Evolutionary conservation across 1,284 basidiomycete genomes (phyloP).

Genomic region (Cryptococcus amylolentus): DNA sequence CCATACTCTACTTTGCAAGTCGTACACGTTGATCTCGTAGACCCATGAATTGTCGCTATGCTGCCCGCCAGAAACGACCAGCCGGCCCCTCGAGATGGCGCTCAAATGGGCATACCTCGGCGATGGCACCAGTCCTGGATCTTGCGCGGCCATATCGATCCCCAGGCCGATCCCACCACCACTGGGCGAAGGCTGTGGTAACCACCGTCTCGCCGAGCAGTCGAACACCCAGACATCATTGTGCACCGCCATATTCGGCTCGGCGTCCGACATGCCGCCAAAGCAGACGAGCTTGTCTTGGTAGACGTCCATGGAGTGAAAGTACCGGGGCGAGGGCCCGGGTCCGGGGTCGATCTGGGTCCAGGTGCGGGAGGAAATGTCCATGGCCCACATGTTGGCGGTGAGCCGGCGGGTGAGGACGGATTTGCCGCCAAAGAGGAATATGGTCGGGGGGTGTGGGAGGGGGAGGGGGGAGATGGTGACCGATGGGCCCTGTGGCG

Average conservation of each 20-base stretch:
- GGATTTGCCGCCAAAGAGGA: slow-evolving; percentile 71
- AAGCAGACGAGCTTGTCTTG: slow-evolving; percentile 82
- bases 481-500: slow-evolving; percentile 37
- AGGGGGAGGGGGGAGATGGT: slow-evolving; percentile 39
- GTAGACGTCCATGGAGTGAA: slow-evolving; percentile 87
- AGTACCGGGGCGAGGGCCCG: slow-evolving; percentile 71
- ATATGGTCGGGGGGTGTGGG: slow-evolving; percentile 37
- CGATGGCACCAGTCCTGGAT: slow-evolving; percentile 58
- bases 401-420: slow-evolving; percentile 83
- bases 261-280: slow-evolving; percentile 69
- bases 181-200: slow-evolving; percentile 46
- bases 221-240: slow-evolving; percentile 84
- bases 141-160: slow-evolving; percentile 14
- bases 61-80: slow-evolving; percentile 94
- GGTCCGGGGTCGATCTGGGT: slow-evolving; percentile 59
- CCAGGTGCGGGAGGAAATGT: slow-evolving; percentile 75
- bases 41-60: slow-evolving; percentile 66
- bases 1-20: slow-evolving; percentile 70
- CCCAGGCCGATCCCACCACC: slow-evolving; percentile 5
- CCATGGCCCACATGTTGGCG: slow-evolving; percentile 79
- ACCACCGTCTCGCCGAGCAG: slow-evolving; percentile 66
- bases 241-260: slow-evolving; percentile 65
- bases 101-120: slow-evolving; percentile 88
- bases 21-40: slow-evolving; percentile 83
- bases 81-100: slow-evolving; percentile 70